Conservation (phyloP, 208 protist species). For the Leishmania major region DNA sequence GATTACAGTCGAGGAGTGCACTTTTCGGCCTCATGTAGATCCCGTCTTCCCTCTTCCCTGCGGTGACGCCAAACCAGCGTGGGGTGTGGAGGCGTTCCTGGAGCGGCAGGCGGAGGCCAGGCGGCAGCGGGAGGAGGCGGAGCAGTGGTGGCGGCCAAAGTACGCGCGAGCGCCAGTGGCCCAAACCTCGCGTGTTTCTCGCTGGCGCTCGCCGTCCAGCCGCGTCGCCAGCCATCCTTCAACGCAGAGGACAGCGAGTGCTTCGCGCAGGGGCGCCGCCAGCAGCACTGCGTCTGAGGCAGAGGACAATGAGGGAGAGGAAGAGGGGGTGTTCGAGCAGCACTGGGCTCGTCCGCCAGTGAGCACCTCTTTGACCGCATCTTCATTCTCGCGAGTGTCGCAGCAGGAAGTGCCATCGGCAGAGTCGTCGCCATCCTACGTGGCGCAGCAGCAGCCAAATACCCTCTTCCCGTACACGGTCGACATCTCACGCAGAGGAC, state of each 20-base stretch:
- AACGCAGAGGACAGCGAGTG: not conserved
- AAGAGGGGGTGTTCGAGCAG: conserved; percentile 25
- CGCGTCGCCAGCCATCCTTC: not conserved
- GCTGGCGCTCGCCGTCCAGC: not conserved
- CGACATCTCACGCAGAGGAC: not conserved
- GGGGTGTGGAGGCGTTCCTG: conserved; percentile 57
- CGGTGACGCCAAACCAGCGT: conserved; percentile 14
- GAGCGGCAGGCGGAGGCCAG: conserved; percentile 62
- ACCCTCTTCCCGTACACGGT: not conserved
- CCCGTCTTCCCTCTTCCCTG: conserved; percentile 52
- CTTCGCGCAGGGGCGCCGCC: not conserved
- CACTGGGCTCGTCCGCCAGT: conserved; percentile 23
- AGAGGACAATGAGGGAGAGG: conserved; percentile 1
- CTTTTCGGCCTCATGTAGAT: conserved; percentile 67
- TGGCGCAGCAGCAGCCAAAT: conserved; percentile 6
- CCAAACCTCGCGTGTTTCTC: not conserved
- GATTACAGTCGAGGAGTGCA: conserved; percentile 43
- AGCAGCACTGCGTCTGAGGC: not conserved
- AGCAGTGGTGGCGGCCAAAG: conserved; percentile 60
- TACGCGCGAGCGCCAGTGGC: conserved; percentile 16
- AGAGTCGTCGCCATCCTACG: conserved; percentile 22
- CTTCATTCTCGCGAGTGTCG: conserved; percentile 32
- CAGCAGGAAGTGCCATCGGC: conserved; percentile 29
- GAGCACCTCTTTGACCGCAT: conserved; percentile 23
- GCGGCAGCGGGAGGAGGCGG: conserved; percentile 48